phyloP scores from a whole-genome alignment of 2,329 filamentous ascomycete genomes.

The Amesomyces nigricolor region DNA sequence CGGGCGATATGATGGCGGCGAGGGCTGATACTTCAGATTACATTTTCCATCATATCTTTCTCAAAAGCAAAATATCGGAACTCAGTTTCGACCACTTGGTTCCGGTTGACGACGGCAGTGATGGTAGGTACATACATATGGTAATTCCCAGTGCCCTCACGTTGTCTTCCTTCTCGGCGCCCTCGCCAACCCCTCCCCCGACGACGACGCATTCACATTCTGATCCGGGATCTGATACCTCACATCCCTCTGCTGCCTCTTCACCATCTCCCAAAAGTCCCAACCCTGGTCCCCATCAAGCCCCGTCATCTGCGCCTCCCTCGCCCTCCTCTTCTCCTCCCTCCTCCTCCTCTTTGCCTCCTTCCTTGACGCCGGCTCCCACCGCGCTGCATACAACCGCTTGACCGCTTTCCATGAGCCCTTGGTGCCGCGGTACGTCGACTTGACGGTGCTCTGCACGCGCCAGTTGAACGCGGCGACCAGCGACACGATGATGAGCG shows the following conservation, averaged over 20 bases:
- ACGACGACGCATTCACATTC: constrained; percentile 24
- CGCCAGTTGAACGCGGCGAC: constrained; percentile 51
- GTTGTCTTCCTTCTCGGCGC: background rate
- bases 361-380: constrained; percentile 29
- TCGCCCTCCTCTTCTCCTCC: constrained; percentile 20
- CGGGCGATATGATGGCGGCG: no score
- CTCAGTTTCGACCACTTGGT: no score
- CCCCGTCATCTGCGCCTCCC: constrained; percentile 25
- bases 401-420: constrained; percentile 15
- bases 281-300: constrained; percentile 31
- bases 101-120: no score
- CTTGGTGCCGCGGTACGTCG: constrained; percentile 23
- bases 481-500: constrained; percentile 46
- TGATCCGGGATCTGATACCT: constrained; percentile 36
- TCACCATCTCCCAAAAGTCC: constrained; percentile 38
- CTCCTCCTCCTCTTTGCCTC: constrained; percentile 24
- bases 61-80: no score
- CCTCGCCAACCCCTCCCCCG: background rate
- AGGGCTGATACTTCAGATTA: no score
- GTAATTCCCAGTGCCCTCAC: background rate
- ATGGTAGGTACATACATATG: no score
- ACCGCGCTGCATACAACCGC: constrained; percentile 11
- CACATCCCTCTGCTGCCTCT: constrained; percentile 26
- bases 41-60: no score
- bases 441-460: constrained; percentile 32